Percentiles rank a stretch among this genome's conserved stretches.
Evolutionary conservation across 2,329 filamentous ascomycete genomes (phyloP).

Genomic region (Botrytis fabae): DNA sequence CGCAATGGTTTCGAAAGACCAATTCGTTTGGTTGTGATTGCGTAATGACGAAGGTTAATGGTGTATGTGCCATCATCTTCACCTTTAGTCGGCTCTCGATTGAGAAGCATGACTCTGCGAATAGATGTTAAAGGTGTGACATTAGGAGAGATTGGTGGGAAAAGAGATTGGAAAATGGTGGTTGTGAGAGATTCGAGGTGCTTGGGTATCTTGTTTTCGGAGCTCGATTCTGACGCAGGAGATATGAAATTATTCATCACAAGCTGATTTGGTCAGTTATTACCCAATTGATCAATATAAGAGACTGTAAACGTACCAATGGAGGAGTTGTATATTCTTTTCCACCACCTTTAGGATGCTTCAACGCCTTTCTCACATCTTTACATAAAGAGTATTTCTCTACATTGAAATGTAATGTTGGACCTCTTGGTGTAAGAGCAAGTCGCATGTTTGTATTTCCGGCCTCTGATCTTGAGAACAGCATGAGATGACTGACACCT

Average conservation of each 20-base stretch:
- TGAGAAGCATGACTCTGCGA: slow-evolving; percentile 83
- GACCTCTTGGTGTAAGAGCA: slow-evolving; percentile 83
- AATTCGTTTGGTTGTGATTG: slow-evolving; percentile 85
- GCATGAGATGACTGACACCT: slow-evolving; percentile 86
- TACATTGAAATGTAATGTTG: slow-evolving; percentile 90
- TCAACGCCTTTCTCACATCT: slow-evolving; percentile 81
- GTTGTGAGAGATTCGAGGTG: slow-evolving; percentile 92
- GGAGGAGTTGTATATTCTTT: slow-evolving; percentile 86
- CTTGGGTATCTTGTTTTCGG: slow-evolving; percentile 75
- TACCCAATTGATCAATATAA: not conserved
- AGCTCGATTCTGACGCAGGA: slow-evolving; percentile 54
- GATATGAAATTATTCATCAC: slow-evolving; percentile 98
- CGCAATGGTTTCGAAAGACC: slow-evolving; percentile 83
- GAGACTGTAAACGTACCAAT: slow-evolving; percentile 53
- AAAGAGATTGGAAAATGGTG: slow-evolving; percentile 92
- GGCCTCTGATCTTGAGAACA: slow-evolving; percentile 85
- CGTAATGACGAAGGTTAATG: slow-evolving; percentile 88
- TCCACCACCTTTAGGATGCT: slow-evolving; percentile 76
- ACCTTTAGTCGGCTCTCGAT: slow-evolving; percentile 64
- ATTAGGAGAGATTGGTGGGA: slow-evolving; percentile 93
- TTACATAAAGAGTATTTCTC: slow-evolving; percentile 94
- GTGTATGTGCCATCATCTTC: slow-evolving; percentile 69
- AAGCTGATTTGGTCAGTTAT: slow-evolving; percentile 50
- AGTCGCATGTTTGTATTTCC: slow-evolving; percentile 93
- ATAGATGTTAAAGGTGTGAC: slow-evolving; percentile 89